A percentile compares a stretch with the other conserved stretches of the same genome.
Conservation (phyloP, 2,329 filamentous ascomycete genomes). For the Westerdykella ornata region DNA sequence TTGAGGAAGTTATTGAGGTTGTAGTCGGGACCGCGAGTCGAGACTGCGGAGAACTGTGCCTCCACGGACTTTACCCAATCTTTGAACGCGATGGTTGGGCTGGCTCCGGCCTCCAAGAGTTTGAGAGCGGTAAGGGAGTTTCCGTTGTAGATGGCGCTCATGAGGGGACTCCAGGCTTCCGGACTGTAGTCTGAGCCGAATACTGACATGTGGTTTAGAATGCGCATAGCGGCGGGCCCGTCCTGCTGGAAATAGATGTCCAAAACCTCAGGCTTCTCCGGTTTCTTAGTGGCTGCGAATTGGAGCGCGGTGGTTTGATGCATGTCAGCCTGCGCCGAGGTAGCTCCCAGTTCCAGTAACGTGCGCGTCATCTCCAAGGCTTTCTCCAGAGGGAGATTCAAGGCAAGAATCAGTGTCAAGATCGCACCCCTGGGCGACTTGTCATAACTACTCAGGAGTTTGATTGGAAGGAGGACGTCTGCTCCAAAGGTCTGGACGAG, state of each 20-base stretch:
- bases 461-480: conserved; percentile 68
- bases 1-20: conserved; percentile 47
- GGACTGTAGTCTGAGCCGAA: conserved; percentile 29
- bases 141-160: conserved; percentile 51
- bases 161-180: conserved; percentile 47
- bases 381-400: conserved; percentile 56
- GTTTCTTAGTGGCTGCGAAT: conserved; percentile 51
- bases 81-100: conserved; percentile 55
- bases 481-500: conserved; percentile 68
- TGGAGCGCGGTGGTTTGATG: conserved; percentile 60
- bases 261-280: conserved; percentile 44
- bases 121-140: conserved; percentile 51
- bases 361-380: conserved; percentile 59
- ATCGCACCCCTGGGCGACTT: conserved; percentile 54
- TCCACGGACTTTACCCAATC: conserved; percentile 56
- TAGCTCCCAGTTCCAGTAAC: conserved; percentile 64
- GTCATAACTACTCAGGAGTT: conserved; percentile 48
- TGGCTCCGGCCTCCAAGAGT: conserved; percentile 59
- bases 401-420: conserved; percentile 61
- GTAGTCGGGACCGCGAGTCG: conserved; percentile 37
- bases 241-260: conserved; percentile 49
- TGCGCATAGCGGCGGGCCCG: conserved; percentile 53
- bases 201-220: conserved; percentile 59
- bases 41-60: conserved; percentile 36
- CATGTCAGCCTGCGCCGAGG: conserved; percentile 64